These are phyloP conservation scores for Thalassiosira exigua DNA, from an alignment of 352 stramenopile genomes.

Conservation along the genomic window DNA sequence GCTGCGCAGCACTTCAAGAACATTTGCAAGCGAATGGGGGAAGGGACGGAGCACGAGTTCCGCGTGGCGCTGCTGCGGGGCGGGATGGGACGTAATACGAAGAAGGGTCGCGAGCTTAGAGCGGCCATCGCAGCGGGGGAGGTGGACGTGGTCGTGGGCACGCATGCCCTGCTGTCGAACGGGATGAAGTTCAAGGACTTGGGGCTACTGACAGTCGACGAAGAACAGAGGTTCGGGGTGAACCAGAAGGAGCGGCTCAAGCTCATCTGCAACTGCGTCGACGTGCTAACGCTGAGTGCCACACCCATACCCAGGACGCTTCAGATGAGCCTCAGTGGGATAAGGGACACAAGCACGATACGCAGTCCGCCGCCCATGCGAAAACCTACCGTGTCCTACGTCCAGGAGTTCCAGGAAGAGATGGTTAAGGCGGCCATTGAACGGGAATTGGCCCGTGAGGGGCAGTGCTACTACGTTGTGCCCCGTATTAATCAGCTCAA, in stretches of 20 bases:
- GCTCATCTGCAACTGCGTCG: conserved; percentile 89
- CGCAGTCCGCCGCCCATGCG: conserved; percentile 82
- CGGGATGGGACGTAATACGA: conserved; percentile 78
- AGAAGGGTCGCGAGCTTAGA: conserved; percentile 69
- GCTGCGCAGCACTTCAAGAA: conserved; percentile 87
- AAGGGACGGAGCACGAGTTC: conserved; percentile 64
- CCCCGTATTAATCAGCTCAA: conserved; percentile 79
- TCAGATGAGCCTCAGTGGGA: conserved; percentile 86
- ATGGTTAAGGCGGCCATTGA: conserved; percentile 68
- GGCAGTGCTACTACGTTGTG: conserved; percentile 86
- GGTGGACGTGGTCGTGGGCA: conserved; percentile 85
- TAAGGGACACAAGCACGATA: conserved; percentile 87
- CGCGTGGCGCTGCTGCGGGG: conserved; percentile 66
- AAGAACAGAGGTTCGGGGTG: conserved; percentile 87
- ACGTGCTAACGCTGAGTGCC: conserved; percentile 91
- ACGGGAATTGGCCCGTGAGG: conserved; percentile 75
- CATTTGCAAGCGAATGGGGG: conserved; percentile 70
- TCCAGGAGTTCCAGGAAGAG: conserved; percentile 70
- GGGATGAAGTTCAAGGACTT: conserved; percentile 85
- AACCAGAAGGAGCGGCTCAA: conserved; percentile 86
- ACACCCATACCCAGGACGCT: conserved; percentile 89
- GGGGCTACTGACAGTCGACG: conserved; percentile 87
- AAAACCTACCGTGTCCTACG: conserved; percentile 82
- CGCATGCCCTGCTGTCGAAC: conserved; percentile 84
- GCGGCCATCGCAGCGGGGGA: conserved; percentile 71